Base-by-base conservation (phyloP, 2,329 filamentous ascomycete genomes). In the Achaetomium macrosporum region DNA sequence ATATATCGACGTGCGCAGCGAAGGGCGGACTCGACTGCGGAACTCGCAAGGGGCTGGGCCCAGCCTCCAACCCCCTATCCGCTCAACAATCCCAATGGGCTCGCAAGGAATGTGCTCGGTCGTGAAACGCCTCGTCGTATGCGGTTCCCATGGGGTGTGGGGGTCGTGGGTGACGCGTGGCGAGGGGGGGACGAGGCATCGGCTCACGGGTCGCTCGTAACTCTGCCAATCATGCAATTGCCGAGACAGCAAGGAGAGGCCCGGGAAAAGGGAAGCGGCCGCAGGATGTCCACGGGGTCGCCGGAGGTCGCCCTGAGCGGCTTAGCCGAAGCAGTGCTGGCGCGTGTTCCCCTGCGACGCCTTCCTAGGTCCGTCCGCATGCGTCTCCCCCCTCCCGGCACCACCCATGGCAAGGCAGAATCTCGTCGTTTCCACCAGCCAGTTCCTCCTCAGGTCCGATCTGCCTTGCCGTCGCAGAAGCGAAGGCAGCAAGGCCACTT, bases 181-280 rank as follows among this genome's bases (percentile, higher is more conserved):
- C n/a, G n/a, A n/a, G n/a, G n/a, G n/a, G 50, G 36, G 45, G 37
- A 51, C 45, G 43, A 52, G 41, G 39, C 12, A 36, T 55, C 46
- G 49, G 29, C 30, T 57, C 16, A 55, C 54, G 42, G 33, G 55
- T 57, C 55, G 51, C 29, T 57, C 46, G 52, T 50, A 55, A 39
- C 42, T 57, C 55, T 53, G 45, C 55, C 46, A 55, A 57, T 53
- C 39, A 55, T 57, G 50, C 40, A 39, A 53, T 47, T 57, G 37
- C 53, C 47, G 47, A 55, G 47, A 51, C 19, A 41, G 40, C 2
- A 37, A 53, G 53, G 50, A 53, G 45, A n/a, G n/a, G n/a, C n/a
- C 46, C 30, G 16, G 41, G 41, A 42, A 55, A 53, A 45, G 25
- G 20, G 49, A 44, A 30, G 50, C 54, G 5, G 41, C 29, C 30